Evolutionary conservation across 148 eudicot species (phyloP).

Genomic region (Vaccinium macrocarpon): DNA sequence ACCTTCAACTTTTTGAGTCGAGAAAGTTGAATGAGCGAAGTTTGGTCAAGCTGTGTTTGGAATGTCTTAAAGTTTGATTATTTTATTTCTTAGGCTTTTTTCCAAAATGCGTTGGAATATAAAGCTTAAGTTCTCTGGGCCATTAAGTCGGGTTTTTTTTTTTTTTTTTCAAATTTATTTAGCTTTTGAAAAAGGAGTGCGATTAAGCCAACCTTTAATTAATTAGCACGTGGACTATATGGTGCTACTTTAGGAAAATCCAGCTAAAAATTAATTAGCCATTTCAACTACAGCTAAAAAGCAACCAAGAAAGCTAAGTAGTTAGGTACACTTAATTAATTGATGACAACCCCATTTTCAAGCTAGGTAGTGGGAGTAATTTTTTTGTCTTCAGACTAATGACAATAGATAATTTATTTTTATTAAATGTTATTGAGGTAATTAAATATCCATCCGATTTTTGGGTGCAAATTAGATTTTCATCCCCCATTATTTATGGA

Average conservation of each 20-base stretch:
- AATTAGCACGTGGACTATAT: background rate
- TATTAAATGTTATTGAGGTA: too few species aligned
- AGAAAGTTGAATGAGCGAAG: too few species aligned
- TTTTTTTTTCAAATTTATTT: background rate
- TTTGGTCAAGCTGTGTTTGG: too few species aligned
- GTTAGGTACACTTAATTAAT: background rate
- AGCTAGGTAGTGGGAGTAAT: background rate
- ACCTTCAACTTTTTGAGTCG: too few species aligned
- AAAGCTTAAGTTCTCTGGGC: background rate
- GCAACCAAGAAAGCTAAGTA: background rate
- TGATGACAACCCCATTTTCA: background rate
- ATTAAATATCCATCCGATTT: too few species aligned
- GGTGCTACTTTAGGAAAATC: background rate
- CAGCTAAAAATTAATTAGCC: background rate
- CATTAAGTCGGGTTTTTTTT: background rate
- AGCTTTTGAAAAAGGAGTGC: background rate
- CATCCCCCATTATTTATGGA: too few species aligned
- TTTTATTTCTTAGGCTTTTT: background rate
- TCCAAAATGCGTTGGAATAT: background rate
- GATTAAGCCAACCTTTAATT: background rate
- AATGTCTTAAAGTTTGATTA: background rate
- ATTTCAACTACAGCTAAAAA: background rate
- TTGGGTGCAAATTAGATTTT: too few species aligned
- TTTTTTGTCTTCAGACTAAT: too few species aligned
- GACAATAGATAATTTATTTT: too few species aligned